These are phyloP conservation scores for Amanita inopinata DNA, from an alignment of 768 basidiomycete genomes.

Conservation along the genomic window DNA sequence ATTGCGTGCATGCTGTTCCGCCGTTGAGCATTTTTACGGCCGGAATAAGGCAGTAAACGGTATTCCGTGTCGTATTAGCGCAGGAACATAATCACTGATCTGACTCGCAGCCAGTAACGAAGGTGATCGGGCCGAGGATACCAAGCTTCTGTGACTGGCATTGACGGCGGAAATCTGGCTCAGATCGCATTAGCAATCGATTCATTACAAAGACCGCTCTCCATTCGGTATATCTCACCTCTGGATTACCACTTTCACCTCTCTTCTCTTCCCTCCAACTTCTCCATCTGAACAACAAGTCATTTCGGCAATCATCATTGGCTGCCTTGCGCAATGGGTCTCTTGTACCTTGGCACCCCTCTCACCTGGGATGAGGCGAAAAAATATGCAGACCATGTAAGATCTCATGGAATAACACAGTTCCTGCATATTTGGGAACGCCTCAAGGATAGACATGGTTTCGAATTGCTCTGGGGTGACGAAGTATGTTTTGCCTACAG, in stretches of 20 bases:
- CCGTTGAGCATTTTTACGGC: no score
- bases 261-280: constrained; percentile 2
- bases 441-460: constrained; percentile 83
- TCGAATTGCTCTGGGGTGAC: constrained; percentile 95
- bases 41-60: no score
- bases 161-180: no score
- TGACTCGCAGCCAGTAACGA: no score
- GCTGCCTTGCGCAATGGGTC: constrained; percentile 56
- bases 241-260: constrained; percentile 1
- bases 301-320: neutral
- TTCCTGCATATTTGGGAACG: constrained; percentile 91
- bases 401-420: constrained; percentile 88
- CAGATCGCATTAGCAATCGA: constrained; percentile 4
- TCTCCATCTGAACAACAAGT: neutral
- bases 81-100: no score
- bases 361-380: constrained; percentile 87
- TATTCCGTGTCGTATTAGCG: no score
- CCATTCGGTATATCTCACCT: neutral
- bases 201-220: constrained; percentile 17
- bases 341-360: constrained; percentile 88
- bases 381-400: constrained; percentile 80
- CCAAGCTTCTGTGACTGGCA: no score
- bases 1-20: no score
- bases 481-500: constrained; percentile 52
- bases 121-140: neutral